Base-by-base conservation (phyloP, 495 filamentous ascomycete species). In the Cryomyces antarcticus region DNA sequence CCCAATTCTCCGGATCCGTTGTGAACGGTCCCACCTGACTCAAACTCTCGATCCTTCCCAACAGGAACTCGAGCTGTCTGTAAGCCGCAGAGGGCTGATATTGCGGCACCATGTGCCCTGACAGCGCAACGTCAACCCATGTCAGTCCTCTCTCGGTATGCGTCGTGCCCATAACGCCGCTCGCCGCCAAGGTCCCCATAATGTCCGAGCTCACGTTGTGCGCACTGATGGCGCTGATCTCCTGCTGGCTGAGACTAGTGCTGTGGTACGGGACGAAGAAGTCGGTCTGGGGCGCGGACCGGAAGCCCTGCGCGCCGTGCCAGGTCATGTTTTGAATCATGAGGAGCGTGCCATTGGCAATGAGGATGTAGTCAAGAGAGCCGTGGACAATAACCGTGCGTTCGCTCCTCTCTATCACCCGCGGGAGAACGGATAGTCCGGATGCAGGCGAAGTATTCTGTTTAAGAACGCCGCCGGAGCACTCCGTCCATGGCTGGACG, bases 311-410 rank as follows among this genome's bases (percentile, higher is more conserved):
- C 9, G 54, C 53, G 5, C 82, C 82, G 43, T 72, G 71, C 78
- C 78, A 88, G 0, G 80, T 87, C 80, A 88, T 83, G 55, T 86
- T 87, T 51, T 89, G 81, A 34, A 88, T 78, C 13, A 70, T 72
- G 10, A 80, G 60, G 0, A 89, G 63, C 0, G 77, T 74, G 7
- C 81, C 79, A 49, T 84, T 79, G 38, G 64, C 46, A 27, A 82
- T 62, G 4, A 83, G 60, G 33, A 74, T 64, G 54, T 71, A 69
- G 52, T 81, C 76, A 17, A 70, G 68, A 48, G 68, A 62, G 6
- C 78, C 80, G 51, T 85, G 77, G 5, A 57, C 71, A 50, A 87
- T 73, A 31, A 87, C 64, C 6, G 78, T 78, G 38, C 75, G 71
- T 28, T 82, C 67, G 1, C 75, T 76, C 27, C 65, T 60, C 47